phyloP scores from a whole-genome alignment of 2,329 filamentous ascomycete species.

The Beauveria brongniartii region DNA sequence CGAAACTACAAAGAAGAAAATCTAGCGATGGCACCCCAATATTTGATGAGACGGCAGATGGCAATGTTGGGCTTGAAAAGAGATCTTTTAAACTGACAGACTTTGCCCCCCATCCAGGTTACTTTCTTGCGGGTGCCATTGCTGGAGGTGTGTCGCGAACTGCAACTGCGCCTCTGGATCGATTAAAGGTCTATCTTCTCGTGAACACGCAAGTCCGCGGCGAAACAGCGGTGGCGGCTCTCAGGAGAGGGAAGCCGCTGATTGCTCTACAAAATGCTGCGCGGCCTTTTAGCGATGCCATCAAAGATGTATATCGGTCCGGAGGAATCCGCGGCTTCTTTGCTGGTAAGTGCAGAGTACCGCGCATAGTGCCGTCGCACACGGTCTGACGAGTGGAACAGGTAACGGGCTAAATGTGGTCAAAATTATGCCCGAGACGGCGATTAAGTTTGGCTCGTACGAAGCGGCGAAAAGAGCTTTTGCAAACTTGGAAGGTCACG shows the following conservation, averaged over 20 bases:
- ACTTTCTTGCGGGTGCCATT: conserved; percentile 91
- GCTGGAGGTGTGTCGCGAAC: conserved; percentile 93
- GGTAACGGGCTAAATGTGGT: conserved; percentile 94
- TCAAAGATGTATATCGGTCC: conserved; percentile 72
- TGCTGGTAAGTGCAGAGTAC: conserved; percentile 56
- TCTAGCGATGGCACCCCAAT: conserved; percentile 21
- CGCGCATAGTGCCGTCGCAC: neutral
- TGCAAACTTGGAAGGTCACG: conserved; percentile 79
- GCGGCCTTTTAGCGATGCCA: conserved; percentile 62
- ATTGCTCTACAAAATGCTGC: conserved; percentile 57
- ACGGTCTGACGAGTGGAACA: conserved; percentile 28
- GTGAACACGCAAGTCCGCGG: conserved; percentile 60
- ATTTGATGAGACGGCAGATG: conserved; percentile 18
- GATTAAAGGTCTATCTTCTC: conserved; percentile 94
- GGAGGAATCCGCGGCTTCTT: conserved; percentile 87
- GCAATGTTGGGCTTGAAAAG: conserved; percentile 24
- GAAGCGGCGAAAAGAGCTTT: conserved; percentile 88
- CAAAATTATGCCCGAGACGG: conserved; percentile 98
- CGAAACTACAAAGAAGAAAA: conserved; percentile 13
- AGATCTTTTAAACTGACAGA: conserved; percentile 45
- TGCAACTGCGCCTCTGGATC: conserved; percentile 90
- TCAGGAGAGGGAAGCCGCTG: conserved; percentile 23
- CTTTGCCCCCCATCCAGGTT: conserved; percentile 83
- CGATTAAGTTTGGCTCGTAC: conserved; percentile 96
- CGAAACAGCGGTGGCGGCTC: conserved; percentile 37